These are phyloP conservation scores for Diplocarpon mali DNA, from an alignment of 2,329 filamentous ascomycete species.

Conservation along the genomic window DNA sequence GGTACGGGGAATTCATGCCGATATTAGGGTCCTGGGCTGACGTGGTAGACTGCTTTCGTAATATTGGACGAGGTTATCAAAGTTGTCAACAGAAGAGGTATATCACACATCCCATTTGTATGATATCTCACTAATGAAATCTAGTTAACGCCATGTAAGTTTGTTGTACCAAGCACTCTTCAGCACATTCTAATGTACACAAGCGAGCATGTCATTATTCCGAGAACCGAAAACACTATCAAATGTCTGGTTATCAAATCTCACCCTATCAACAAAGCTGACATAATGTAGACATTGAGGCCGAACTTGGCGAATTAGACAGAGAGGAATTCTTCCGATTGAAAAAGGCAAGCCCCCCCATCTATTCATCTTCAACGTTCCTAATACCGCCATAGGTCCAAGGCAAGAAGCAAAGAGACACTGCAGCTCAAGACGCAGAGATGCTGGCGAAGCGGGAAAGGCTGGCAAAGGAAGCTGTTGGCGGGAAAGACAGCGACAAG, in stretches of 20 bases:
- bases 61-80: constrained; percentile 99
- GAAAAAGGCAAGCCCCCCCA: constrained; percentile 56
- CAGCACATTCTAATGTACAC: constrained; percentile 10
- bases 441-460: constrained; percentile 61
- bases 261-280: constrained; percentile 8
- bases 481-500: constrained; percentile 38
- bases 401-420: constrained; percentile 72
- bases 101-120: constrained; percentile 20
- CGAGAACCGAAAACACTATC: constrained; percentile 97
- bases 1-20: constrained; percentile 29
- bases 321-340: constrained; percentile 95
- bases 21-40: constrained; percentile 4
- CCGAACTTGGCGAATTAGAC: constrained; percentile 92
- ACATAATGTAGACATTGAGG: constrained; percentile 67
- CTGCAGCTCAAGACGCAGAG: constrained; percentile 59
- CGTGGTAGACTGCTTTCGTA: constrained; percentile 73
- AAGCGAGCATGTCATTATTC: constrained; percentile 90
- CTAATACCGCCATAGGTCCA: constrained; percentile 40
- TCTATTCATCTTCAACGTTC: not conserved
- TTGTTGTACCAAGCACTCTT: not conserved
- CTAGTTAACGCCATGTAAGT: constrained; percentile 83
- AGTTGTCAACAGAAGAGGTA: constrained; percentile 90
- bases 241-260: constrained; percentile 53
- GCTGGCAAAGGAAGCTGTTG: constrained; percentile 29
- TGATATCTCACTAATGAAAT: constrained; percentile 19